A percentile compares a stretch with the other conserved stretches of the same genome.
phyloP scores from a whole-genome alignment of 164 flowering plant species.

The Tetrastigma voinierianum region DNA sequence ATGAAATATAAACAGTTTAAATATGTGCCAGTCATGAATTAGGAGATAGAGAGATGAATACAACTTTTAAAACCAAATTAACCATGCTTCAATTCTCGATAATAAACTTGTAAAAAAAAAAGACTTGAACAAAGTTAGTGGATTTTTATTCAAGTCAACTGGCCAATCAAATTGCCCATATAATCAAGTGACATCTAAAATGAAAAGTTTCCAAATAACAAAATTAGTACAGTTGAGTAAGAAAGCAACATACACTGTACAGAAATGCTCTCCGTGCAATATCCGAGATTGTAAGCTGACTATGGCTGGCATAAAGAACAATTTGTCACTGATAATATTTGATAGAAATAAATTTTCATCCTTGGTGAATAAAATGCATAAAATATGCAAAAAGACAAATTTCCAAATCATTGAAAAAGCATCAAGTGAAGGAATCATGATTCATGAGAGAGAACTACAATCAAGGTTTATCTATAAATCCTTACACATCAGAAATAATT shows the following conservation, averaged over 20 bases:
- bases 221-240: neutral
- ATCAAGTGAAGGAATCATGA: no score
- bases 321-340: neutral
- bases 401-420: no score
- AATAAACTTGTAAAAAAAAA: no score
- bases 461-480: no score
- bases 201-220: neutral
- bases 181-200: neutral
- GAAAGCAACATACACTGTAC: conserved; percentile 74
- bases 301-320: conserved; percentile 51
- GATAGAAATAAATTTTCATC: neutral
- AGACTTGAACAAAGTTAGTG: neutral
- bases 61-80: no score
- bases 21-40: no score
- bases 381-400: neutral
- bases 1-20: no score
- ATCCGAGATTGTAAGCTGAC: conserved; percentile 63
- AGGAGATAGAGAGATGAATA: no score
- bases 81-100: no score
- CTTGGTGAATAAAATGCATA: neutral
- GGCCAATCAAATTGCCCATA: neutral
- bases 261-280: conserved; percentile 95
- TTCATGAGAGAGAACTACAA: no score
- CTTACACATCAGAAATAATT: no score
- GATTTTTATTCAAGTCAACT: no score